Conservation (phyloP, 305 asterid genomes). For the Fraxinus latifolia region DNA sequence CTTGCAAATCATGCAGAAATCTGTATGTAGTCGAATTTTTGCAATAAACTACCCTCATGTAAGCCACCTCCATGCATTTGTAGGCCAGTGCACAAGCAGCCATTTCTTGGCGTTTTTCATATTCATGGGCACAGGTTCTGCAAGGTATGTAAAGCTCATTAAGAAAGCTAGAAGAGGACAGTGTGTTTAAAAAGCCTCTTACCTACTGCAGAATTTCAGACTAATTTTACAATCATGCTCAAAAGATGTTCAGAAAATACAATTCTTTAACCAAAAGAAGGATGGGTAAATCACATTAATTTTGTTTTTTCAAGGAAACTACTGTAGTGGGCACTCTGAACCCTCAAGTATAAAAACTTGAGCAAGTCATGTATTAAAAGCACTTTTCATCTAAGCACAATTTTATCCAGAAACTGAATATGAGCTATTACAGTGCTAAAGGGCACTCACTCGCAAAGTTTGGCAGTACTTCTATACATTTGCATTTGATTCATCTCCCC, state of each 20-base stretch:
- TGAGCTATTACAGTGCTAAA: background rate
- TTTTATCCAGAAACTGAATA: background rate
- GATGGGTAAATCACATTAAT: background rate
- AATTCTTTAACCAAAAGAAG: background rate
- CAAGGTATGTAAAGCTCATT: constrained; percentile 29
- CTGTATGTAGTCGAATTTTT: constrained; percentile 51
- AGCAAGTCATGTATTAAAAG: background rate
- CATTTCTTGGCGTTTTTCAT: constrained; percentile 65
- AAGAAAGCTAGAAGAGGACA: constrained; percentile 26
- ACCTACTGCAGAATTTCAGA: constrained; percentile 11
- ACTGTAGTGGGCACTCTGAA: constrained; percentile 4
- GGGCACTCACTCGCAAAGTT: constrained; percentile 73
- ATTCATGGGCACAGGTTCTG: constrained; percentile 79
- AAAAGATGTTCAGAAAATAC: constrained; percentile 4
- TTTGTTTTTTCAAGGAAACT: background rate
- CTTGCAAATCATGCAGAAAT: constrained; percentile 65
- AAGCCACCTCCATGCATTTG: constrained; percentile 87
- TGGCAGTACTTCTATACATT: constrained; percentile 62
- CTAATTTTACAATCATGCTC: constrained; percentile 17
- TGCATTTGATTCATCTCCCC: constrained; percentile 62
- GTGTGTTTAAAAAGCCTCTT: constrained; percentile 18
- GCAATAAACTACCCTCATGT: constrained; percentile 70
- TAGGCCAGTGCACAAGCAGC: constrained; percentile 86
- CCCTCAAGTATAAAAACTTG: background rate
- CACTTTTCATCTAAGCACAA: background rate